phyloP scores from a whole-genome alignment of 257 asterid species.

The Solanum paucissectum region DNA sequence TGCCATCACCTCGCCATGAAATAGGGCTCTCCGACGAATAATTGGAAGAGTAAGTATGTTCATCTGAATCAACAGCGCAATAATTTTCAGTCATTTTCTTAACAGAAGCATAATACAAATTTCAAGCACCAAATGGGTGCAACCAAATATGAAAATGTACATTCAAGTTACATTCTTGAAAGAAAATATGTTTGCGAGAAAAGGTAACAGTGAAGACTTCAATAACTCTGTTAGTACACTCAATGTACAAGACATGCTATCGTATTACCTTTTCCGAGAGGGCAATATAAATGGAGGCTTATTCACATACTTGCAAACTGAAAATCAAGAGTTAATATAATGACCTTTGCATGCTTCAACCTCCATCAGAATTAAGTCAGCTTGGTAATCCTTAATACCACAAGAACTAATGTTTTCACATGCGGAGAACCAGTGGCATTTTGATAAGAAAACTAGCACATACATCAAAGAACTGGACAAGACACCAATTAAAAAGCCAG shows the following conservation, averaged over 20 bases:
- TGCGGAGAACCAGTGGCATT: background rate
- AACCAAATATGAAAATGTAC: background rate
- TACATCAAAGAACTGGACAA: background rate
- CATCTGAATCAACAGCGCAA: conserved; percentile 34
- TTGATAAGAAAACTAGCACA: background rate
- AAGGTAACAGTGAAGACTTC: background rate
- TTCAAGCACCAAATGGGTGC: background rate
- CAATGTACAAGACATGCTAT: background rate
- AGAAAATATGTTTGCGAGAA: background rate
- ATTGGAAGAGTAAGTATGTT: conserved; percentile 33
- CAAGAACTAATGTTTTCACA: background rate
- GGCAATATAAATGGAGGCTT: background rate
- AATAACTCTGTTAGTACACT: background rate
- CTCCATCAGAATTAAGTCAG: background rate
- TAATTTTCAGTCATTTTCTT: background rate
- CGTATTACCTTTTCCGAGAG: background rate
- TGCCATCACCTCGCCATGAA: conserved; percentile 95
- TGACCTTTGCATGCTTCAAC: background rate
- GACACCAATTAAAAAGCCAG: background rate
- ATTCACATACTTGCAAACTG: background rate
- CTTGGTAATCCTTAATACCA: background rate
- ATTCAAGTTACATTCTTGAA: background rate
- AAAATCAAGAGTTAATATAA: background rate
- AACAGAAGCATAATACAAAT: background rate
- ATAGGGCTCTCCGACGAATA: conserved; percentile 40